Base-by-base conservation (phyloP, 176 grass and related monocot genomes). In the Microstegium vimineum region DNA sequence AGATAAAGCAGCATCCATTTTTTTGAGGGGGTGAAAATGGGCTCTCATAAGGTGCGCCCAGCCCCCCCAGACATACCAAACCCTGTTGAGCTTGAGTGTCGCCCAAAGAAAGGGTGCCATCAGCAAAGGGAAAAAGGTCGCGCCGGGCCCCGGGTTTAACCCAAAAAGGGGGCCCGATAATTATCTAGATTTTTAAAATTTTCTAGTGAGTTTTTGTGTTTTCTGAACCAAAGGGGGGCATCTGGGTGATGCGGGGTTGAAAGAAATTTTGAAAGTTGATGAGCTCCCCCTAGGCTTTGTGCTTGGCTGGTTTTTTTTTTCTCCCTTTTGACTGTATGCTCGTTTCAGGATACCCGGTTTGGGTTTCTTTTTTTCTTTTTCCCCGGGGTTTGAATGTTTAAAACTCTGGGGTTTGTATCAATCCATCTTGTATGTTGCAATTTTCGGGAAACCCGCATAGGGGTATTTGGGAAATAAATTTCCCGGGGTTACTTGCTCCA, bases 21-120 rank as follows among this genome's bases (percentile, higher is more conserved):
- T 81, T 95, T 95, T 0, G 93, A 92, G 81, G 93, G 93, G 8
- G 93, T 95, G 74, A n/a, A 95, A 95, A 70, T 95, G 93, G 93
- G 93, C 93, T 12, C 86, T 95, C 27, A 95, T 95, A 73, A 80
- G 93, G 61, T 95, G 93, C 0, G 90, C n/a, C 93, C 0, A 95
- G 69, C n/a, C 60, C 93, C 93, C 43, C 93, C 93, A 12, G 93
- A 95, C 77, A 88, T 95, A 22, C 93, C 93, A 22, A 95, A 92
- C 76, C 87, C 82, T 0, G 79, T 92, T 20, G 92, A 94, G 51
- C 66, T 91, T 8, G 81, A 94, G n/a, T 79, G 84, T 28, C 73
- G 51, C 66, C 76, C 75, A 4, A 94, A 88, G 87, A 83, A 83
- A 35, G n/a, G n/a, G 72, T 71, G 25, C 66, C 84, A 18, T 76